These are phyloP conservation scores for Mycena rebaudengoi DNA, from an alignment of 768 basidiomycete genomes.

Conservation along the genomic window DNA sequence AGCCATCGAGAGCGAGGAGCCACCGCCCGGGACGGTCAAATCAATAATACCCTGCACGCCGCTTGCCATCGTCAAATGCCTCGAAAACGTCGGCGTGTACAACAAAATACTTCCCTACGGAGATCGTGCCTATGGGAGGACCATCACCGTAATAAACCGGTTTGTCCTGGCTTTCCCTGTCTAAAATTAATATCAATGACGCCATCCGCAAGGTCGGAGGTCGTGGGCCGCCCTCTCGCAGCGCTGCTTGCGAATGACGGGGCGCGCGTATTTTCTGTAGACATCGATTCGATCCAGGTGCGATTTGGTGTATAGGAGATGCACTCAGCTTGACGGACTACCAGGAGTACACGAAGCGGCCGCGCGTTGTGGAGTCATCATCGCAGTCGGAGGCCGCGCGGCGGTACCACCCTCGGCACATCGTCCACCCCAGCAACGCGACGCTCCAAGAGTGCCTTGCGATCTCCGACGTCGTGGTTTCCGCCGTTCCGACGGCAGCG, in stretches of 20 bases:
- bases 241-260: constrained; percentile 97
- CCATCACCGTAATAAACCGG: constrained; percentile 95
- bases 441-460: constrained; percentile 83
- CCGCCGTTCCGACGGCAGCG: constrained; percentile 84
- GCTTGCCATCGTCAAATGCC: constrained; percentile 93
- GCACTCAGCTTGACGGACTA: not conserved
- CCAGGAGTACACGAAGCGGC: constrained; percentile 93
- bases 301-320: not conserved
- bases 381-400: constrained; percentile 47
- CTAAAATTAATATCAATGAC: not conserved
- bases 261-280: constrained; percentile 92
- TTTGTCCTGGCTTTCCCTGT: constrained; percentile 35
- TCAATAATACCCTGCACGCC: constrained; percentile 98
- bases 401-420: constrained; percentile 85
- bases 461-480: constrained; percentile 91
- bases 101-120: constrained; percentile 93
- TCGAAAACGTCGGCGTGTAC: constrained; percentile 93
- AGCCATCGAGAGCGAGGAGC: constrained; percentile 60
- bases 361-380: constrained; percentile 50
- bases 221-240: constrained; percentile 96
- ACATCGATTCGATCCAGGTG: constrained; percentile 93
- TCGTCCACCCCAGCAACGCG: constrained; percentile 73
- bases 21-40: constrained; percentile 89
- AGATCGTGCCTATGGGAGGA: constrained; percentile 93
- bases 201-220: constrained; percentile 75